These are phyloP conservation scores for Cladorrhinum samala DNA, from an alignment of 495 filamentous ascomycete genomes.

Conservation along the genomic window DNA sequence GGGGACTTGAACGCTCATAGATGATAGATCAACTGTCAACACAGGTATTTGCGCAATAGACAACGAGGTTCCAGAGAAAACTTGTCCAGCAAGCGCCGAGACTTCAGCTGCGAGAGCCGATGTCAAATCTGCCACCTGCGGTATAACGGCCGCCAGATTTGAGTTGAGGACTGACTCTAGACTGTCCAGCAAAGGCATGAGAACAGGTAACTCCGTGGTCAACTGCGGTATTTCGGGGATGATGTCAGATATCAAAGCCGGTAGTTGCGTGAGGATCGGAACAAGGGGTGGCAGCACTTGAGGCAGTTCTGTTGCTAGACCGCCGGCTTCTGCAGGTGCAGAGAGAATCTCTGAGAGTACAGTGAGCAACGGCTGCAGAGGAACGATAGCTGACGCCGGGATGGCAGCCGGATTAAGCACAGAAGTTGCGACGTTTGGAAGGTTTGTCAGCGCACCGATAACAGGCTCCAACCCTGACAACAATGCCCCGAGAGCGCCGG, in stretches of 20 bases:
- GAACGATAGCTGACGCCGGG: not conserved
- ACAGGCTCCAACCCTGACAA: not conserved
- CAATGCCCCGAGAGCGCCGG: not conserved
- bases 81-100: not conserved
- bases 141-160: not conserved
- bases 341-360: slow-evolving; percentile 5
- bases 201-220: slow-evolving; percentile 1
- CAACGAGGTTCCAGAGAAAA: slow-evolving; percentile 7
- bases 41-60: not conserved
- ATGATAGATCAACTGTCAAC: not conserved
- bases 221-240: slow-evolving; percentile 4
- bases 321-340: not conserved
- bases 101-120: slow-evolving; percentile 3
- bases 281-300: not conserved
- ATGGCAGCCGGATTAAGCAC: not conserved
- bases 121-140: slow-evolving; percentile 6
- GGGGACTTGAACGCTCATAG: too few species aligned
- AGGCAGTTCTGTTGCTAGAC: too few species aligned
- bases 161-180: slow-evolving; percentile 9
- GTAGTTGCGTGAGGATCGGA: slow-evolving; percentile 4
- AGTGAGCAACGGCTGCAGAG: slow-evolving; percentile 2
- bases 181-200: slow-evolving; percentile 2
- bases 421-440: not conserved
- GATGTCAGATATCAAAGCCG: slow-evolving; percentile 10
- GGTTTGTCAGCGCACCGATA: not conserved